Evolutionary conservation across 805 yeast genomes (phyloP), one percentile per base, ranked within the genome.

Genomic region (Schwanniomyces pseudopolymorphus): DNA sequence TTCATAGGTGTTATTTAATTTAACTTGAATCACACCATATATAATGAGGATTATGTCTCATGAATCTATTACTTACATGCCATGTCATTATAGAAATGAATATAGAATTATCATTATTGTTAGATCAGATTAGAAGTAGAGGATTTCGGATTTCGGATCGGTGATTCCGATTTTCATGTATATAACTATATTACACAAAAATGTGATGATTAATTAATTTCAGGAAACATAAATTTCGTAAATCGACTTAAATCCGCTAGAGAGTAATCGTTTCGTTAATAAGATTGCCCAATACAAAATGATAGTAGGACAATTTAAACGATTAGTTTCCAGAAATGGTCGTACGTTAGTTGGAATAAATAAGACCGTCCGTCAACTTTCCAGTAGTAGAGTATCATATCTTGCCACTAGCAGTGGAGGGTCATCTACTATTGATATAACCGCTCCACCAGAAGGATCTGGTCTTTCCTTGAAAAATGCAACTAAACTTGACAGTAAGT

Each of bases 391-490:
- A 17, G n/a, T 42, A 13, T 33, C 42, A 10, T 26, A 24, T 10
- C 40, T 41, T 25, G 46, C 46, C 37, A 43, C 47, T 22, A 40
- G 31, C 26, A 31, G 48, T 22, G 33, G 26, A 37, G 25, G 47
- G 7, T 45, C 59, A 14, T 58, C 65, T 22, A 54, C 57, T 14
- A 47, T 52, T 20, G 59, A 51, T 7, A 41, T 60, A 1, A 33
- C 47, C 10, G 36, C 47, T 38, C 80, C 81, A 7, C 83, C 83
- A 1, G 61, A 59, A 20, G 82, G 83, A 3, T 73, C 80, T 9
- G n/a, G 68, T 22, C 56, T 80, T 35, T 58, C 75, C 3, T 61
- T 80, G 48, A 70, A 69, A 51, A 70, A 61, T 41, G 76, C 79
- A 33, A 55, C 66, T 31, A 65, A 82, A 49, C 80, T 77, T 56